A percentile compares a stretch with the other conserved stretches of the same genome.
Conservation (phyloP, 352 stramenopile species). For the Pythium catenulatum region DNA sequence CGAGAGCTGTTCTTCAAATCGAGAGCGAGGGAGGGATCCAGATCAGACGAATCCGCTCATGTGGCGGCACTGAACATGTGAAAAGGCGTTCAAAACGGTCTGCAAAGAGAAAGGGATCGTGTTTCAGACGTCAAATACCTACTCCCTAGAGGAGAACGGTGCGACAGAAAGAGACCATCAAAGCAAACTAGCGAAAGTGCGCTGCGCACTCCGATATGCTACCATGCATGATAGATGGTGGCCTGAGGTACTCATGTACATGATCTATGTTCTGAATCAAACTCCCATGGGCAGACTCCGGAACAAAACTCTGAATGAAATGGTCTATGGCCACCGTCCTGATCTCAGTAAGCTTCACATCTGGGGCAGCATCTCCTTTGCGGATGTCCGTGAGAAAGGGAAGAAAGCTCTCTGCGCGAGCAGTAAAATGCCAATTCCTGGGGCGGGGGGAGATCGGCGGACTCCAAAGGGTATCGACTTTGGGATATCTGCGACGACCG, state of each 20-base stretch:
- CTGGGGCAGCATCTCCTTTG: neutral
- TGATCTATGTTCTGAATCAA: conserved; percentile 6
- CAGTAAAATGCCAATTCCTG: neutral
- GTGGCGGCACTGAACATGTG: conserved; percentile 6
- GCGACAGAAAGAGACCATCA: neutral
- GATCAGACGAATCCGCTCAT: conserved; percentile 1
- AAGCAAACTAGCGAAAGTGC: neutral
- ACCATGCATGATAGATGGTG: neutral
- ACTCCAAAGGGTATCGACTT: neutral
- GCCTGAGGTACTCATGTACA: neutral
- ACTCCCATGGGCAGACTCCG: neutral
- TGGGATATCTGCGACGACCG: neutral
- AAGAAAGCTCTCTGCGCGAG: neutral
- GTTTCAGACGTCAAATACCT: neutral
- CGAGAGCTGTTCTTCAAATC: neutral
- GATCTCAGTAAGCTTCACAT: neutral
- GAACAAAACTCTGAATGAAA: neutral
- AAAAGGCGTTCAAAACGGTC: conserved; percentile 10
- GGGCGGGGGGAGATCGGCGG: neutral
- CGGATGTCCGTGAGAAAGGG: neutral
- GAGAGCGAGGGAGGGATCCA: neutral
- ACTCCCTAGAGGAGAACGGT: neutral
- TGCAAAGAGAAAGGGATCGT: neutral
- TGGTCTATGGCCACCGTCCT: neutral
- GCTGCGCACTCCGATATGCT: neutral